Evolutionary conservation across 306 rosid genomes (phyloP).

Genomic region (Dalbergia cochinchinensis): DNA sequence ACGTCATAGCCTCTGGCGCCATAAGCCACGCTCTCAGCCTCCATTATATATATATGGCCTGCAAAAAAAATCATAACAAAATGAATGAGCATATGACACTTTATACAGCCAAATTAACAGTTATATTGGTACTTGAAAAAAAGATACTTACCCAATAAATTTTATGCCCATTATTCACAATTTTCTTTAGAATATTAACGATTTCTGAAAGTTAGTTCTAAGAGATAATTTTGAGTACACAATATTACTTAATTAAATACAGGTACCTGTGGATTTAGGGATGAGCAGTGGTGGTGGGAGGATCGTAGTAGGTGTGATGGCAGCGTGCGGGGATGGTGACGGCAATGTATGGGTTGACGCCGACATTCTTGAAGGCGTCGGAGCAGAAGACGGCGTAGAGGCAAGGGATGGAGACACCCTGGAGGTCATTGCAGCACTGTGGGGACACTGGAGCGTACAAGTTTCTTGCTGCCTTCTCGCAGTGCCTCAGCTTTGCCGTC

Average conservation of each 20-base stretch:
- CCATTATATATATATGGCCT: too few species aligned
- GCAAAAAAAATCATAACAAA: not conserved
- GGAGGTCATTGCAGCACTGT: not conserved
- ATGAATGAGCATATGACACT: not conserved
- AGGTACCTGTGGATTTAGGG: too few species aligned
- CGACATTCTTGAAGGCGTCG: not conserved
- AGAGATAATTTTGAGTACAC: too few species aligned
- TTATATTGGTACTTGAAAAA: too few species aligned
- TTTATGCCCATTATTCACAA: too few species aligned
- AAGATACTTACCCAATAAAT: too few species aligned
- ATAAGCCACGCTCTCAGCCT: not conserved
- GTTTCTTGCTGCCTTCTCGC: not conserved
- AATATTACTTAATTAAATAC: too few species aligned
- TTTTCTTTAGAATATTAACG: too few species aligned
- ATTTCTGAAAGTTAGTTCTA: too few species aligned
- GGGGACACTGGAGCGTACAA: not conserved
- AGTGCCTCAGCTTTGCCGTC: constrained; percentile 18
- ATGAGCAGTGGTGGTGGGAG: too few species aligned
- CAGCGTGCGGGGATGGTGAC: constrained; percentile 21
- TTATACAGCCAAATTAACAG: too few species aligned
- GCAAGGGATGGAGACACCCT: not conserved
- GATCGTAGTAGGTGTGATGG: not conserved
- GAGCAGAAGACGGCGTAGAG: not conserved
- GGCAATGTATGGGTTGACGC: constrained; percentile 17
- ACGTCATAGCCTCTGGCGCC: not conserved